A percentile compares a stretch with the other conserved stretches of the same genome.
Conservation (phyloP, 495 filamentous ascomycete species). For the Aspergillus hancockii region DNA sequence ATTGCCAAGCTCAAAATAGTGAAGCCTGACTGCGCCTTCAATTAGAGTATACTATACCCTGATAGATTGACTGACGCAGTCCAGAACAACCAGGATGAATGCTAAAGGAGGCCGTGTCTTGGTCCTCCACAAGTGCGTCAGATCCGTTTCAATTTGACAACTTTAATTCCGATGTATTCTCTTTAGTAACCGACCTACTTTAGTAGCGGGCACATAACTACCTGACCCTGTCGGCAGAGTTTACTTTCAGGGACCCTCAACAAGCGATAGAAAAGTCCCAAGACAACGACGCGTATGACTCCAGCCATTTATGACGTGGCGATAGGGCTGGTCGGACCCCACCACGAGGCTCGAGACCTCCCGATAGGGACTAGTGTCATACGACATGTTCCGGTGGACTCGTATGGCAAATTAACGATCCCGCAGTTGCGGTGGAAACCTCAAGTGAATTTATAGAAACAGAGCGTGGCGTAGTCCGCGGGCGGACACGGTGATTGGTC, state of each 20-base stretch:
- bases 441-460: slow-evolving; percentile 13
- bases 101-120: no score
- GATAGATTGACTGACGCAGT: background rate
- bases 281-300: slow-evolving; percentile 16
- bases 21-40: background rate
- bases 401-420: background rate
- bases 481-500: background rate
- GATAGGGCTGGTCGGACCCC: slow-evolving; percentile 19
- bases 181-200: no score
- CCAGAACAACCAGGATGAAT: no score
- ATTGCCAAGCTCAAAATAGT: background rate
- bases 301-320: slow-evolving; percentile 23
- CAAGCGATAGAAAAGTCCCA: background rate
- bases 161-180: no score
- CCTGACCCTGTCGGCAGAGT: no score
- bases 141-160: background rate
- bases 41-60: background rate
- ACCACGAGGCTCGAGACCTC: slow-evolving; percentile 18
- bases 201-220: background rate
- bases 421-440: slow-evolving; percentile 8
- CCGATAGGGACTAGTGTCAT: slow-evolving; percentile 12
- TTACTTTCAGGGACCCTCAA: no score
- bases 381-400: background rate
- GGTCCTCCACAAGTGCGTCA: background rate
- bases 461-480: slow-evolving; percentile 14